Evolutionary conservation across 2,329 filamentous ascomycete genomes (phyloP).

Genomic region (Zopfia rhizophila): DNA sequence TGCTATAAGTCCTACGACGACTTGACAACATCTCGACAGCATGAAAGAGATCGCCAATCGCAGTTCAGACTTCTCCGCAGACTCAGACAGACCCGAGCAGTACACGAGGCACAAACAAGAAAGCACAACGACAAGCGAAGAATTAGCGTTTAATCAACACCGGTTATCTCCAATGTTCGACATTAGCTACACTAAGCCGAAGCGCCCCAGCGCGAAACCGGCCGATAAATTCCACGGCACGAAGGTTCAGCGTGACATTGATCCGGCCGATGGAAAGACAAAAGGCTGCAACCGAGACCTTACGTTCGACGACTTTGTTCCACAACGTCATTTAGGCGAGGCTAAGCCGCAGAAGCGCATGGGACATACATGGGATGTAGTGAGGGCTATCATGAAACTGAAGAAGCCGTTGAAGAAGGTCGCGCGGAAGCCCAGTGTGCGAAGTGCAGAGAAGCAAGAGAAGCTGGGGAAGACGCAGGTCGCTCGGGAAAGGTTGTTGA

Average conservation of each 20-base stretch:
- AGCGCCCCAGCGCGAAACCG: no score
- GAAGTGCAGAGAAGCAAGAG: background rate
- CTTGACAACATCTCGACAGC: background rate
- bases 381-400: constrained; percentile 1
- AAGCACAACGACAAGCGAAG: background rate
- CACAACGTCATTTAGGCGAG: background rate
- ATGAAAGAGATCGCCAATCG: background rate
- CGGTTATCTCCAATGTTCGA: background rate
- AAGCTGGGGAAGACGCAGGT: no score
- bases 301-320: constrained; percentile 1
- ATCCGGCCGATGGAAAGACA: constrained; percentile 1
- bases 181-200: no score
- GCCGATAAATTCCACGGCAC: no score
- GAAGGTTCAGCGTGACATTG: no score
- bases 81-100: background rate
- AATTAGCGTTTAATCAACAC: background rate
- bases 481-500: no score
- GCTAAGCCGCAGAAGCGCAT: background rate
- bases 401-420: constrained; percentile 4
- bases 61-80: background rate
- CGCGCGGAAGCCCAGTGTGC: background rate
- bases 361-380: constrained; percentile 1
- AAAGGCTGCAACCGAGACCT: background rate
- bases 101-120: background rate
- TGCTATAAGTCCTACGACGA: background rate